Base-by-base conservation (phyloP, 345 rosid species). In the Salix koriyanagi region DNA sequence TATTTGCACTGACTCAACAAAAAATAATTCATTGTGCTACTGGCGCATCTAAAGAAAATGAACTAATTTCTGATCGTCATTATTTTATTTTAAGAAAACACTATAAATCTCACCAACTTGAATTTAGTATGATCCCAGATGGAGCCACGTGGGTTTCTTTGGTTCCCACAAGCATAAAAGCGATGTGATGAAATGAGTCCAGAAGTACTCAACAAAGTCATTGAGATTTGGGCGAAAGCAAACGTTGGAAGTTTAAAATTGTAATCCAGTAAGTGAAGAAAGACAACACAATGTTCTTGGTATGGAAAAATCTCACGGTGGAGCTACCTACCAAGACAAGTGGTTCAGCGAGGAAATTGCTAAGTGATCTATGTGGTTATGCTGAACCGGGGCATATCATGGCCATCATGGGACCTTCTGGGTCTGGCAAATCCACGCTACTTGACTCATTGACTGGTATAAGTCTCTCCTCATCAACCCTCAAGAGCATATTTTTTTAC, bases 351-450 rank as follows among this genome's bases (percentile, higher is more conserved):
- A 56, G 52, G 74, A 69, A 79, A 78, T 56, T 87, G 71, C 68
- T 83, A 3, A 28, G 7, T 62, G 58, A 72, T 69, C 72, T 83
- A 4, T 61, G 60, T 56, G 89, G 88, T 18, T 85, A 67, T 19
- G 86, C 85, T 26, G 56, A 81, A 64, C 66, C 83, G 0, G 80
- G 78, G 18, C 61, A 74, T 54, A 75, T 84, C 50, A 48, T 83
- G 85, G 87, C 83, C 30, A 50, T 86, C 21, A 80, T 86, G 86
- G 89, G 89, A 37, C 87, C 87, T 75, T 84, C 86, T 61, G 83
- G 85, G 18, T 84, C 81, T 16, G 84, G 85, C 7, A 86, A 84
- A 72, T 82, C 87, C n/a, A 82, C 83, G 16, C 71, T 86, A 4
- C 89, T 86, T 11, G 83, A 84, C 50, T 67, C 86, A 5, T 74